Evolutionary conservation across 2,329 filamentous ascomycete genomes (phyloP).

Genomic region (Bertia moriformis): DNA sequence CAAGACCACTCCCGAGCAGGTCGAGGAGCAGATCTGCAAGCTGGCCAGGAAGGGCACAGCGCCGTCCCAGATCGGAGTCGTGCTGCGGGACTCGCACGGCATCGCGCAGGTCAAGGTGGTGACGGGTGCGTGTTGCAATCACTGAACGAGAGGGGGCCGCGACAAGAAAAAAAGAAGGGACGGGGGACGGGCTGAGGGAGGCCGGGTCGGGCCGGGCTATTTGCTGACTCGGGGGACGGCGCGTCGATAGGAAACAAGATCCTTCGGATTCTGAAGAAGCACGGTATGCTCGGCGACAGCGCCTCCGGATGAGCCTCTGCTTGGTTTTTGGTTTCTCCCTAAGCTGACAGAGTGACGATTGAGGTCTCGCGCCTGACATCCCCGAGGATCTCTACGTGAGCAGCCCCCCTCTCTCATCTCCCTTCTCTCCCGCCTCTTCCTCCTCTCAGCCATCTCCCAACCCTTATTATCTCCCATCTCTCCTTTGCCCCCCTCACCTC

Average conservation of each 20-base stretch:
- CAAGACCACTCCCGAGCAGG: conserved; percentile 96
- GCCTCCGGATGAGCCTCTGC: conserved; percentile 55
- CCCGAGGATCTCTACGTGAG: conserved; percentile 95
- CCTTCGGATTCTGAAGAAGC: conserved; percentile 56
- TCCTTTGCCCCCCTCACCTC: too few relatives aligned
- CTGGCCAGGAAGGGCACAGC: conserved; percentile 97
- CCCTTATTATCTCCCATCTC: too few relatives aligned
- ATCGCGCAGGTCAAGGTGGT: conserved; percentile 96
- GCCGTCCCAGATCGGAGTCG: conserved; percentile 96
- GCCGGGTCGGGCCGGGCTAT: too few relatives aligned
- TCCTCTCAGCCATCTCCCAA: too few relatives aligned
- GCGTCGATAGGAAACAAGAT: conserved; percentile 99
- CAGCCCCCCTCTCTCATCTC: too few relatives aligned
- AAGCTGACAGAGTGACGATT: conserved; percentile 83
- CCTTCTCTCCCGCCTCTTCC: too few relatives aligned
- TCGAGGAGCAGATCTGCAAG: conserved; percentile 98
- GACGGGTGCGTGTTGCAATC: conserved; percentile 64
- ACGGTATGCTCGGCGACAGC: conserved; percentile 2
- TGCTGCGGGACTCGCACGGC: conserved; percentile 95
- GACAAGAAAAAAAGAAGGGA: conserved; percentile 20
- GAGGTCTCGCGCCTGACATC: conserved; percentile 96
- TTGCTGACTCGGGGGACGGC: too few relatives aligned
- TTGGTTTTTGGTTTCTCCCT: too few relatives aligned
- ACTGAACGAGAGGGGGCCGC: conserved; percentile 2
- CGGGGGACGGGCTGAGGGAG: too few relatives aligned